Percentiles rank a stretch among this genome's conserved stretches.
Conservation (phyloP, 306 rosid genomes). For the Ceratonia siliqua region DNA sequence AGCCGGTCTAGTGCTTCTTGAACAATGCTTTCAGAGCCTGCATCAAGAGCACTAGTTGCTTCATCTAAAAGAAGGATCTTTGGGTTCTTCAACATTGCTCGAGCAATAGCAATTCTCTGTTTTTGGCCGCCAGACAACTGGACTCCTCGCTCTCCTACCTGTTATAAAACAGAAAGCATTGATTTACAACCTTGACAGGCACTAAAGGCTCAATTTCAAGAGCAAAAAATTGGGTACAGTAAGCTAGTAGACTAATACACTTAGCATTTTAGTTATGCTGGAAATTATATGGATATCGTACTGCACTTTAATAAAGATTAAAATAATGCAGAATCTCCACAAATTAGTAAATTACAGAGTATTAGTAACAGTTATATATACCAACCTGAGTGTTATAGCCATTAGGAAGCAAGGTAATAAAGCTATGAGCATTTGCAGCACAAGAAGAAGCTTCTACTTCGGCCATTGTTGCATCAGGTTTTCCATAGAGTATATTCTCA, state of each 20-base stretch:
- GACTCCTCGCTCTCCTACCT: slow-evolving; percentile 98
- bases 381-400: slow-evolving; percentile 90
- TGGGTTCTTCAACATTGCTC: slow-evolving; percentile 96
- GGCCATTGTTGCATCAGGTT: slow-evolving; percentile 78
- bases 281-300: too few species aligned
- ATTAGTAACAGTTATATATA: neutral
- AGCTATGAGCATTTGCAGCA: slow-evolving; percentile 97
- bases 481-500: slow-evolving; percentile 93
- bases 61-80: slow-evolving; percentile 93
- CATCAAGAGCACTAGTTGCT: slow-evolving; percentile 98
- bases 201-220: neutral
- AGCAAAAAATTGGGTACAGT: neutral
- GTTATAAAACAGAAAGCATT: slow-evolving; percentile 16
- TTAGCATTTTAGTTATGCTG: neutral
- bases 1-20: slow-evolving; percentile 97
- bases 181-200: neutral
- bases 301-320: too few species aligned
- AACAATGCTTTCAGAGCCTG: slow-evolving; percentile 93
- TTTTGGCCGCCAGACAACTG: slow-evolving; percentile 98
- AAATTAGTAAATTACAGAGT: neutral
- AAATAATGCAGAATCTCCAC: neutral
- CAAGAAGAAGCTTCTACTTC: slow-evolving; percentile 92
- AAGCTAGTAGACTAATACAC: neutral
- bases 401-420: slow-evolving; percentile 83
- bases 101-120: slow-evolving; percentile 96